Evolutionary conservation across 352 stramenopile species (phyloP).

Genomic region (Phytopythium litorale): DNA sequence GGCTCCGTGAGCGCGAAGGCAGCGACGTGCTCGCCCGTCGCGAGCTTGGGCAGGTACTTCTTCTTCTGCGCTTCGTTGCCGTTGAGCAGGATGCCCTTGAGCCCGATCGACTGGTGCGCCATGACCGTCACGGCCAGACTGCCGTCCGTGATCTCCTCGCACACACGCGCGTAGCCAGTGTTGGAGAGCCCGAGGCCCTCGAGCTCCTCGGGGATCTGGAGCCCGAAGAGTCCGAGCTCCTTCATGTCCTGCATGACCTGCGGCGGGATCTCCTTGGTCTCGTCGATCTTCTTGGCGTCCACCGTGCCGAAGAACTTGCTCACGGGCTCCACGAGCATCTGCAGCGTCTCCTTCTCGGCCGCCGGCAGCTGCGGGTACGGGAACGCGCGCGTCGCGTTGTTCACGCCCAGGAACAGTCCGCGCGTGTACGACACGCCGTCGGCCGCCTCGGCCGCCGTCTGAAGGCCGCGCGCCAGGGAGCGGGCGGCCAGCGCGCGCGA

Average conservation of each 20-base stretch:
- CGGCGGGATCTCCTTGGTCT: constrained; percentile 74
- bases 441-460: constrained; percentile 66
- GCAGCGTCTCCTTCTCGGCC: constrained; percentile 74
- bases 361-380: constrained; percentile 73
- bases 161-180: constrained; percentile 81
- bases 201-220: constrained; percentile 82
- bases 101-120: constrained; percentile 85
- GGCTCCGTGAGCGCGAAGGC: constrained; percentile 90
- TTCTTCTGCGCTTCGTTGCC: constrained; percentile 80
- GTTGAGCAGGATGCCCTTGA: constrained; percentile 88
- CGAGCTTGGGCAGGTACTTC: constrained; percentile 89
- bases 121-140: constrained; percentile 82
- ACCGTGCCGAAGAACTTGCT: constrained; percentile 74
- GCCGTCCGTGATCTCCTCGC: constrained; percentile 80
- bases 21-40: constrained; percentile 81
- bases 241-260: constrained; percentile 74
- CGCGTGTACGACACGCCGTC: constrained; percentile 75
- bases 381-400: constrained; percentile 73
- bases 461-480: constrained; percentile 32
- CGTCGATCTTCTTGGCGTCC: constrained; percentile 71
- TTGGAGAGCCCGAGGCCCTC: constrained; percentile 79
- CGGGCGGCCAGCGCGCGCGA: constrained; percentile 12
- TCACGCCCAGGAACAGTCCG: constrained; percentile 79
- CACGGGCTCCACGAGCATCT: constrained; percentile 83
- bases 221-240: constrained; percentile 80